These are phyloP conservation scores for Eucalyptus marginata DNA, from an alignment of 345 rosid species.

Conservation along the genomic window DNA sequence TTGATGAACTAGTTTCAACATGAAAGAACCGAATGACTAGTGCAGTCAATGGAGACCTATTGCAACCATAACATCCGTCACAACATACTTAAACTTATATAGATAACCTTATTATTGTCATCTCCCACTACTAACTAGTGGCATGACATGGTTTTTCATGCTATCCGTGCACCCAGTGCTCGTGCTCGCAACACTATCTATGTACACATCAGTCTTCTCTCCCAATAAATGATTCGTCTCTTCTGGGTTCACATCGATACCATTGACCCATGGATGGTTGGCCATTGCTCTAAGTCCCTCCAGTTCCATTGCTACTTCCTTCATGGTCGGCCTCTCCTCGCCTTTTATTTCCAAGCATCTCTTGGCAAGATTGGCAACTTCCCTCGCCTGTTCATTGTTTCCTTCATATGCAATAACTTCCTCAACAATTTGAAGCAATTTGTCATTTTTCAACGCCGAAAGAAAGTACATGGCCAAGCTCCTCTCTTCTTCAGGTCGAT, in stretches of 20 bases:
- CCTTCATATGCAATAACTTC: background rate
- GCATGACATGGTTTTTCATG: background rate
- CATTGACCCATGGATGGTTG: background rate
- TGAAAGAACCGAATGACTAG: background rate
- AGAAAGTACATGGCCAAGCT: constrained; percentile 10
- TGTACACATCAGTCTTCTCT: background rate
- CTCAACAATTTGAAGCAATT: constrained; percentile 9
- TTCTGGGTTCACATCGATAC: background rate
- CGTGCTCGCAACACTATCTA: accelerated
- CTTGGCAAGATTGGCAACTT: constrained; percentile 6
- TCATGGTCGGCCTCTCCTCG: constrained; percentile 7
- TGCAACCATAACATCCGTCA: background rate
- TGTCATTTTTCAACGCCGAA: constrained; percentile 8
- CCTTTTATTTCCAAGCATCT: constrained; percentile 13
- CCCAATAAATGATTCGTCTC: background rate
- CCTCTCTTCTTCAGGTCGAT: constrained; percentile 4
- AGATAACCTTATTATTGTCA: too few species aligned
- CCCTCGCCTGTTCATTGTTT: background rate
- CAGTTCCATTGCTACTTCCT: constrained; percentile 12
- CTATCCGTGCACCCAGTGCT: background rate
- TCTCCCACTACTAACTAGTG: background rate
- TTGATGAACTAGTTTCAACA: background rate
- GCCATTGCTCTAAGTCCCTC: background rate
- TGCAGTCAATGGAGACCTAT: background rate
- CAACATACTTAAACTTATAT: background rate